These are phyloP conservation scores for Aspergillus hancockii DNA, from an alignment of 495 filamentous ascomycete species.

Conservation along the genomic window DNA sequence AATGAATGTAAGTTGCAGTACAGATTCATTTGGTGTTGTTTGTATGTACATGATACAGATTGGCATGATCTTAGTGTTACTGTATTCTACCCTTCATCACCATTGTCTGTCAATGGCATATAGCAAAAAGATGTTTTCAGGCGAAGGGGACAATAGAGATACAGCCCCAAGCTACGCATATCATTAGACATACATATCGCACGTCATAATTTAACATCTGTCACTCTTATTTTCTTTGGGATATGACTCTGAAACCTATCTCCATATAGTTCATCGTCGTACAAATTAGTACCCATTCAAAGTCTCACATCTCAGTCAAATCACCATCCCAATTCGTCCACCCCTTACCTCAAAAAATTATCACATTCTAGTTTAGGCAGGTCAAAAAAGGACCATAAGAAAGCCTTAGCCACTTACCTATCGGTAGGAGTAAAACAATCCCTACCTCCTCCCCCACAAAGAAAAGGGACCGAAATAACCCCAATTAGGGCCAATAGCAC, in stretches of 20 bases:
- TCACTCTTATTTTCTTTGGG: neutral
- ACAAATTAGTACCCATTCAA: too few species aligned
- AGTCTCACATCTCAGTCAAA: too few species aligned
- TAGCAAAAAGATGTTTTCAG: neutral
- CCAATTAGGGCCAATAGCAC: too few species aligned
- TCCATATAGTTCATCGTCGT: too few species aligned
- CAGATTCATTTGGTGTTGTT: slow-evolving; percentile 1
- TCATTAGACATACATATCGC: neutral
- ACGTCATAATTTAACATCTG: neutral
- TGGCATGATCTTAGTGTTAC: neutral
- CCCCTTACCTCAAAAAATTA: too few species aligned
- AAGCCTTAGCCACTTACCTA: too few species aligned
- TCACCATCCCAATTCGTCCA: too few species aligned
- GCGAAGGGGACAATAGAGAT: neutral
- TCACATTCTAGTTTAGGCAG: too few species aligned
- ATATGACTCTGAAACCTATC: neutral
- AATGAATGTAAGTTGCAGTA: slow-evolving; percentile 1
- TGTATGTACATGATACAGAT: slow-evolving; percentile 8
- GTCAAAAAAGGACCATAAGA: too few species aligned
- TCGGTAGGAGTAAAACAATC: too few species aligned
- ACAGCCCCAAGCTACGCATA: neutral
- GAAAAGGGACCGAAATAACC: too few species aligned
- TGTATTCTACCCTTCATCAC: slow-evolving; percentile 8
- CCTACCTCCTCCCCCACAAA: too few species aligned
- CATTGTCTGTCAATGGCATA: neutral